A percentile compares a stretch with the other conserved stretches of the same genome.
Conservation (phyloP, 1,139 yeast species). For the Lodderomyces metapsilosis region DNA sequence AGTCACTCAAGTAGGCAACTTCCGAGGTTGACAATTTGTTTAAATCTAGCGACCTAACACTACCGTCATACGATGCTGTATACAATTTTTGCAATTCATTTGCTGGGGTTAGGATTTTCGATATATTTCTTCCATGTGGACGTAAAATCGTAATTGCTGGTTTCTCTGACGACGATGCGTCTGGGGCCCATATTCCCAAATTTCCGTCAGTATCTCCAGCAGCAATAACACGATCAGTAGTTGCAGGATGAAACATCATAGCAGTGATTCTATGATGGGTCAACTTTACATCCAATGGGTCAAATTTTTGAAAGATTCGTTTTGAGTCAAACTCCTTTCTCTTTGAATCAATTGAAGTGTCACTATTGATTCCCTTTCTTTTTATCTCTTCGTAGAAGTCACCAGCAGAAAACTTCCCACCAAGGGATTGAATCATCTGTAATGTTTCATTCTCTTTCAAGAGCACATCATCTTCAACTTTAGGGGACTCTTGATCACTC, state of each 20-base stretch:
- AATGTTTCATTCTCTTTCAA: slow-evolving; percentile 36
- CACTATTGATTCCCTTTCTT: slow-evolving; percentile 23
- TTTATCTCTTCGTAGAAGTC: slow-evolving; percentile 65
- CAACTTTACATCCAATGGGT: slow-evolving; percentile 70
- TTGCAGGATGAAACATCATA: slow-evolving; percentile 73
- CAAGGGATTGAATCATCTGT: slow-evolving; percentile 40
- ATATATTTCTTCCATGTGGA: slow-evolving; percentile 74
- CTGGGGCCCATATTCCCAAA: slow-evolving; percentile 71
- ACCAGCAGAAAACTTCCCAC: slow-evolving; percentile 68
- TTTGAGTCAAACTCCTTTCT: slow-evolving; percentile 54
- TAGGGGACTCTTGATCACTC: slow-evolving; percentile 16
- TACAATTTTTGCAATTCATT: slow-evolving; percentile 53
- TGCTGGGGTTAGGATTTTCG: slow-evolving; percentile 57
- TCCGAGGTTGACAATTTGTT: slow-evolving; percentile 59
- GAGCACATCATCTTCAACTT: slow-evolving; percentile 14
- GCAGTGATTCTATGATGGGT: slow-evolving; percentile 74
- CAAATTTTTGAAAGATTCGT: slow-evolving; percentile 52
- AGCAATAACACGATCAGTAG: slow-evolving; percentile 57
- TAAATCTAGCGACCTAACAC: slow-evolving; percentile 71
- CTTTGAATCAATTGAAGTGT: slow-evolving; percentile 41
- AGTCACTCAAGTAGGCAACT: slow-evolving; percentile 51
- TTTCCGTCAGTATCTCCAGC: slow-evolving; percentile 90
- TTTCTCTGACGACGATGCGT: slow-evolving; percentile 31
- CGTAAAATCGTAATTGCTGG: slow-evolving; percentile 64
- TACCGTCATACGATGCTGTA: slow-evolving; percentile 84